Conservation (phyloP, 2,329 filamentous ascomycete species). For the Colletotrichum sp. region DNA sequence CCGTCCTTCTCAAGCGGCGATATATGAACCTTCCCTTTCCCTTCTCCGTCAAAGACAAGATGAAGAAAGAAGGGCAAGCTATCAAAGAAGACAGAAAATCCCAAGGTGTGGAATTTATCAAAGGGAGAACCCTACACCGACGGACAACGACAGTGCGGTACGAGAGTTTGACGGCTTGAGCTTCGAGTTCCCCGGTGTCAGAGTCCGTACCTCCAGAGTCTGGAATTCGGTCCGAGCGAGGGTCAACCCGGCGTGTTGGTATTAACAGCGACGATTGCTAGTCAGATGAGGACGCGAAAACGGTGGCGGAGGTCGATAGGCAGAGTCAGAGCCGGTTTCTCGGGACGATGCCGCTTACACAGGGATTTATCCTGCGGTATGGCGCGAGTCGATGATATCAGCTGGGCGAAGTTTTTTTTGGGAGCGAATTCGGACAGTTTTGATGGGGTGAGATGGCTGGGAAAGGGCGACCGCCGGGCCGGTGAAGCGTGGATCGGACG, state of each 20-base stretch:
- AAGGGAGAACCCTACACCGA: not conserved
- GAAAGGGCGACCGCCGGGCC: not conserved
- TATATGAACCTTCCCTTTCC: not conserved
- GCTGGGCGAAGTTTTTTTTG: not conserved
- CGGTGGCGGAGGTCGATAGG: not conserved
- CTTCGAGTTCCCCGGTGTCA: constrained; percentile 14
- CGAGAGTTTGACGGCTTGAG: not conserved
- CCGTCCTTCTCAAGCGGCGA: not conserved
- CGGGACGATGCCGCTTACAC: not conserved
- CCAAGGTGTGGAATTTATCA: not conserved
- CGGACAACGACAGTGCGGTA: not conserved
- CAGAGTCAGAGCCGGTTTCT: not conserved
- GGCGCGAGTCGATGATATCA: not conserved
- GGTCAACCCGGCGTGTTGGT: not conserved
- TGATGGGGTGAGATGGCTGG: not conserved
- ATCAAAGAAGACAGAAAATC: not conserved
- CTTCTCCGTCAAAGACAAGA: not conserved
- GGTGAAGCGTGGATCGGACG: not conserved
- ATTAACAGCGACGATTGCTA: not conserved
- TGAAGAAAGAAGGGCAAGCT: not conserved
- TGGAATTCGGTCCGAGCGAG: constrained; percentile 8
- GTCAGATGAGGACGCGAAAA: not conserved
- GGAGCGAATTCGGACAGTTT: not conserved
- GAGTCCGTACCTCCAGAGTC: not conserved
- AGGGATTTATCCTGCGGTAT: not conserved